Evolutionary conservation across 1,139 yeast genomes (phyloP).

Genomic region (Sugiyamaella sp.): DNA sequence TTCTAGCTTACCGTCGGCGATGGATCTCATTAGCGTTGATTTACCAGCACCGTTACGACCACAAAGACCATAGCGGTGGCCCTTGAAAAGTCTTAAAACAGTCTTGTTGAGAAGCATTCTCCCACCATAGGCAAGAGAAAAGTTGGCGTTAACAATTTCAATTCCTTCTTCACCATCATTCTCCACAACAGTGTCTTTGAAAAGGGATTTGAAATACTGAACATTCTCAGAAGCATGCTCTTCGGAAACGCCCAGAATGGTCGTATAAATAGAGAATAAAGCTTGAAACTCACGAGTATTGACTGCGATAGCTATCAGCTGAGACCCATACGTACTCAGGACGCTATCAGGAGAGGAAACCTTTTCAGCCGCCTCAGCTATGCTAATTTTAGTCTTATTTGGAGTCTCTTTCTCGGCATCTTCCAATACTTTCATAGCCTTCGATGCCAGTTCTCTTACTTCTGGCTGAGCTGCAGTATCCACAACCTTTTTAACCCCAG

Average conservation of each 20-base stretch:
- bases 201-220: constrained; percentile 61
- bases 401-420: constrained; percentile 77
- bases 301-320: constrained; percentile 68
- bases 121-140: constrained; percentile 95
- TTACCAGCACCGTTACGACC: constrained; percentile 99
- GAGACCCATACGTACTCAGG: constrained; percentile 54
- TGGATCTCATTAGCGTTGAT: constrained; percentile 95
- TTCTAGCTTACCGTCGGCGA: constrained; percentile 94
- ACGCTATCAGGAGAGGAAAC: constrained; percentile 39
- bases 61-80: constrained; percentile 96
- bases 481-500: constrained; percentile 87
- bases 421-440: constrained; percentile 77
- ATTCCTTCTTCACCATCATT: constrained; percentile 69
- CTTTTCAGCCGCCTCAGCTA: constrained; percentile 56
- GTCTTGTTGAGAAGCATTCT: constrained; percentile 96
- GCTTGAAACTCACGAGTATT: constrained; percentile 91
- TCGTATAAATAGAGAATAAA: constrained; percentile 54
- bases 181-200: constrained; percentile 61
- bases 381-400: constrained; percentile 69
- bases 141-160: constrained; percentile 90
- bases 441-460: constrained; percentile 89
- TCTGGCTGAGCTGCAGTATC: constrained; percentile 94
- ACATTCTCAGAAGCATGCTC: constrained; percentile 52
- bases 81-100: constrained; percentile 80
- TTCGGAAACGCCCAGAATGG: constrained; percentile 45